Percentiles rank a stretch among this genome's conserved stretches.
phyloP scores from a whole-genome alignment of 129 eudicot species.

The Pulicaria dysenterica region DNA sequence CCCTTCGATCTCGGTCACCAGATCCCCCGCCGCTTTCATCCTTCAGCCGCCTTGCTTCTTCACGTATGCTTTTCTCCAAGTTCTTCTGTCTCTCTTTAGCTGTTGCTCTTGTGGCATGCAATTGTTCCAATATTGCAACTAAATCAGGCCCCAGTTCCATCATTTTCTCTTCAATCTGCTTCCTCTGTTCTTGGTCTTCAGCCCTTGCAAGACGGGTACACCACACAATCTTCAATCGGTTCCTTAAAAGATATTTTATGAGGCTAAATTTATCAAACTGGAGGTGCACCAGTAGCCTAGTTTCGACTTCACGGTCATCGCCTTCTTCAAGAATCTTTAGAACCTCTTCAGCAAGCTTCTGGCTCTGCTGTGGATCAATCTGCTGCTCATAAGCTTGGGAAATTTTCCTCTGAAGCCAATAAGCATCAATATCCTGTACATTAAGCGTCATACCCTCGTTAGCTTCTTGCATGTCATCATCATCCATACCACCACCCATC shows the following conservation, averaged over 20 bases:
- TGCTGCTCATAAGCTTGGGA: conserved; percentile 90
- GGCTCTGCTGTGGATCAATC: conserved; percentile 96
- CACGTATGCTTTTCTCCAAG: conserved; percentile 86
- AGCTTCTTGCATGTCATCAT: conserved; percentile 73
- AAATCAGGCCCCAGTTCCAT: conserved; percentile 60
- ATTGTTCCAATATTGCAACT: conserved; percentile 81
- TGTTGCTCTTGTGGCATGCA: conserved; percentile 94
- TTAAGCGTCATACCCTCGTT: conserved; percentile 86
- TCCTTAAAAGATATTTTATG: conserved; percentile 69
- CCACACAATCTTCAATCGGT: conserved; percentile 89
- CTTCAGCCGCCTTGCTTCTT: conserved; percentile 90
- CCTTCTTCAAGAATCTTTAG: conserved; percentile 89
- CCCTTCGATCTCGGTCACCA: conserved; percentile 60
- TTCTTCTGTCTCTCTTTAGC: conserved; percentile 95
- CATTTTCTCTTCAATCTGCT: conserved; percentile 83
- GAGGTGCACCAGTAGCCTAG: conserved; percentile 69
- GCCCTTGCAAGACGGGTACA: conserved; percentile 97
- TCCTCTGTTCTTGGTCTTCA: conserved; percentile 87
- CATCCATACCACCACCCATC: conserved; percentile 94
- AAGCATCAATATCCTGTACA: conserved; percentile 95
- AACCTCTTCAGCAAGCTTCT: conserved; percentile 90
- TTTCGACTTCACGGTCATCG: conserved; percentile 85
- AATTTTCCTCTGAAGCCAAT: conserved; percentile 97
- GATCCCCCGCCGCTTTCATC: conserved; percentile 65
- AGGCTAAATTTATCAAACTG: conserved; percentile 81